These are phyloP conservation scores for Aschersonia sp. DNA, from an alignment of 2,329 filamentous ascomycete species.

Conservation along the genomic window DNA sequence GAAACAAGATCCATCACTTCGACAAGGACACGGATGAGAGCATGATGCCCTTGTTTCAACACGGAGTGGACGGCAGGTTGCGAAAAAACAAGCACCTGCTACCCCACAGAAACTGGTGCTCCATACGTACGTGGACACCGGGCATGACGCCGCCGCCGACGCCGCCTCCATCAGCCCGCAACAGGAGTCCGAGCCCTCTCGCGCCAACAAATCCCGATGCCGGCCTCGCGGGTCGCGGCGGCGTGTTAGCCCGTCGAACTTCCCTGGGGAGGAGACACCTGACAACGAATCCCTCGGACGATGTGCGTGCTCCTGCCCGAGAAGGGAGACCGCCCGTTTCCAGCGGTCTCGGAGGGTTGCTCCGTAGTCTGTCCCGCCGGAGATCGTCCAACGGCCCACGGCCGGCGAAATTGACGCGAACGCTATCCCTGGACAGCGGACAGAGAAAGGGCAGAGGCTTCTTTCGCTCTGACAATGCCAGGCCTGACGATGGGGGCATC, in stretches of 20 bases:
- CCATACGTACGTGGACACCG: slow-evolving; percentile 72
- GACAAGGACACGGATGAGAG: slow-evolving; percentile 75
- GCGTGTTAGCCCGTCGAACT: slow-evolving; percentile 29
- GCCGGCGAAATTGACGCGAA: slow-evolving; percentile 33
- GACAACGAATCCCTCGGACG: slow-evolving; percentile 21
- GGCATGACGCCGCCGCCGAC: slow-evolving; percentile 59
- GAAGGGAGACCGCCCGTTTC: slow-evolving; percentile 36
- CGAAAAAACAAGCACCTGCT: slow-evolving; percentile 85
- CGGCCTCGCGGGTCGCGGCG: slow-evolving; percentile 10
- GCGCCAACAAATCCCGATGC: slow-evolving; percentile 2
- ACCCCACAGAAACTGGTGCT: slow-evolving; percentile 89
- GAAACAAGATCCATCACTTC: slow-evolving; percentile 68
- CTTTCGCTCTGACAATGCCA: slow-evolving; percentile 26
- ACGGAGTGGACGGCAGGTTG: slow-evolving; percentile 77
- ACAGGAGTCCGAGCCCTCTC: slow-evolving; percentile 24
- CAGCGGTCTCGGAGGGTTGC: slow-evolving; percentile 23
- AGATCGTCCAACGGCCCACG: slow-evolving; percentile 20
- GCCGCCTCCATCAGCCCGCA: slow-evolving; percentile 38
- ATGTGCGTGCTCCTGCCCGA: slow-evolving; percentile 19
- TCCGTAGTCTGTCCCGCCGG: slow-evolving; percentile 28
- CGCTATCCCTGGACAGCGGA: slow-evolving; percentile 44
- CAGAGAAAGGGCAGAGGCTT: slow-evolving; percentile 27
- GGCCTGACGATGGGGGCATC: slow-evolving; percentile 35
- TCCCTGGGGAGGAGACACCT: slow-evolving; percentile 14
- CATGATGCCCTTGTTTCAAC: slow-evolving; percentile 86